Evolutionary conservation across 257 asterid genomes (phyloP).

Genomic region (Penstemon barbatus): DNA sequence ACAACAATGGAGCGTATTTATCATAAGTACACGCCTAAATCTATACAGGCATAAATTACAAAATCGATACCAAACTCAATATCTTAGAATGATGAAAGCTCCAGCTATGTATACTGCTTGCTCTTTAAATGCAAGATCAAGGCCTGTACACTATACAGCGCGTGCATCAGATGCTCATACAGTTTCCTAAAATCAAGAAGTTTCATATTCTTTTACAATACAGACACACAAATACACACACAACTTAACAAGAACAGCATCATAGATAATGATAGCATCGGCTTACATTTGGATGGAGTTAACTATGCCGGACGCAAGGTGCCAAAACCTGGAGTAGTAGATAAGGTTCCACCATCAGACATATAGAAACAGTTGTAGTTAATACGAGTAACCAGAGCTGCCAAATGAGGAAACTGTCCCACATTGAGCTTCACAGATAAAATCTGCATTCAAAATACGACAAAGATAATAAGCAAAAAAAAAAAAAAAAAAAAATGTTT

Average conservation of each 20-base stretch:
- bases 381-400: constrained; percentile 86
- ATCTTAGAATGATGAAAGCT: neutral
- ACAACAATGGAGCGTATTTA: neutral
- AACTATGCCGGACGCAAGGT: constrained; percentile 33
- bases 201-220: neutral
- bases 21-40: neutral
- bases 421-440: constrained; percentile 92
- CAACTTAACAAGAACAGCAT: neutral
- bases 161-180: neutral
- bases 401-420: constrained; percentile 95
- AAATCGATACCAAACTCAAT: neutral
- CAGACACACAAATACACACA: neutral
- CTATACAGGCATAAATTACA: neutral
- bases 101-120: neutral
- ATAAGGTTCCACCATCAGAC: constrained; percentile 75
- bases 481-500: constrained; percentile 2
- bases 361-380: constrained; percentile 88
- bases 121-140: neutral
- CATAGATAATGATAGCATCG: neutral
- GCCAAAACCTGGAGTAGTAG: constrained; percentile 50
- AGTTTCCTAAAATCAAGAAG: constrained; percentile 3
- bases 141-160: neutral
- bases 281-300: constrained; percentile 28
- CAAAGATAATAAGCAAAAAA: neutral
- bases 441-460: constrained; percentile 51